Percentiles rank a stretch among this genome's conserved stretches.
Conservation (phyloP, 257 asterid genomes). For the Euphrasia confusa region DNA sequence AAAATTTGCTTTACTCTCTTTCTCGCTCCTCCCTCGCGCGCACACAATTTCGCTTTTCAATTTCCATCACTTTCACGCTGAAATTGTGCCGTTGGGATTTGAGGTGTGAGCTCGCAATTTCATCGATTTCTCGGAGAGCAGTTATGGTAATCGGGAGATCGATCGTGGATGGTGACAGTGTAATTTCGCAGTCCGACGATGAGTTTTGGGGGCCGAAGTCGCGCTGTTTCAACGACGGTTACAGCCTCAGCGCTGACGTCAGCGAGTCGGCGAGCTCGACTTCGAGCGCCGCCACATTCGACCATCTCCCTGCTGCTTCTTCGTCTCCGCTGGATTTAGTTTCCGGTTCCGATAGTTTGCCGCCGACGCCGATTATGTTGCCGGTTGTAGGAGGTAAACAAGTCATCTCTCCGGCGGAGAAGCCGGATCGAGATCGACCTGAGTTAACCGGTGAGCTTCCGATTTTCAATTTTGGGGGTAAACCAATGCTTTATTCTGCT, state of each 20-base stretch:
- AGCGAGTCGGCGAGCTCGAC: conserved; percentile 84
- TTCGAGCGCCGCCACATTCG: conserved; percentile 49
- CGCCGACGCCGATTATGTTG: conserved; percentile 3
- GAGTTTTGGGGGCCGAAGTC: conserved; percentile 45
- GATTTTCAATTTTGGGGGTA: background rate
- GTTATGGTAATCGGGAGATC: conserved; percentile 14
- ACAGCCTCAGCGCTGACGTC: conserved; percentile 83
- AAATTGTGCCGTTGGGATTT: conserved; percentile 36
- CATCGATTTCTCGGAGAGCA: background rate
- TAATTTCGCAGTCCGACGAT: conserved; percentile 31
- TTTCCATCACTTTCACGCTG: conserved; percentile 26
- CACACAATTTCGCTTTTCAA: conserved; percentile 21
- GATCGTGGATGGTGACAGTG: conserved; percentile 27
- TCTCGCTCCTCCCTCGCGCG: conserved; percentile 8
- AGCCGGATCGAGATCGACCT: background rate
- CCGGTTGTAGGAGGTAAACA: background rate
- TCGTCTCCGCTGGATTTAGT: conserved; percentile 25
- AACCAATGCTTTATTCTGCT: background rate
- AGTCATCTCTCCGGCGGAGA: background rate
- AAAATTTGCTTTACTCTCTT: conserved; percentile 23
- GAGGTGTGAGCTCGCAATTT: conserved; percentile 1
- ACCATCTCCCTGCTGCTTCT: conserved; percentile 31
- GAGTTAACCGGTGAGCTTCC: background rate
- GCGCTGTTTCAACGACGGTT: conserved; percentile 47
- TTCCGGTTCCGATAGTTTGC: conserved; percentile 2